Conservation (phyloP, 1,284 basidiomycete genomes). For the Leccinum solheimii region DNA sequence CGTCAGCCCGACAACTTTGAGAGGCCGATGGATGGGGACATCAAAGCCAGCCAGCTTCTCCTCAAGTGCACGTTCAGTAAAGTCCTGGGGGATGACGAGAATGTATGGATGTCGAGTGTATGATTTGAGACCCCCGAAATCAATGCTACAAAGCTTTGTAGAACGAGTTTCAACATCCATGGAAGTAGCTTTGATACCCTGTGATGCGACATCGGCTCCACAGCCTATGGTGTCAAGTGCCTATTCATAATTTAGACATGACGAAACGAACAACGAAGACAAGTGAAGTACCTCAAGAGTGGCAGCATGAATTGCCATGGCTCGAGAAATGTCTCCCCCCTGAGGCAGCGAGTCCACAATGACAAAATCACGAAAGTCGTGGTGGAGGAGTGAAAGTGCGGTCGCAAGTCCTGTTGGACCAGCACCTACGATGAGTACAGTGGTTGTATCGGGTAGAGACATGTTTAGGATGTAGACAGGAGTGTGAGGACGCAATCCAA, state of each 20-base stretch:
- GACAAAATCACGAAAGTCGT: constrained; percentile 42
- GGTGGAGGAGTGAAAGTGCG: constrained; percentile 32
- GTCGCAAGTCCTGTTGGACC: constrained; percentile 29
- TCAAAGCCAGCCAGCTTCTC: constrained; percentile 36
- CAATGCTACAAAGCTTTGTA: neutral
- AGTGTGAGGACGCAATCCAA: neutral
- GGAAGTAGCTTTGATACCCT: constrained; percentile 37
- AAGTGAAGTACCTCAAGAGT: neutral
- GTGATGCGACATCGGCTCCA: constrained; percentile 30
- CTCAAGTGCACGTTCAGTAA: constrained; percentile 46
- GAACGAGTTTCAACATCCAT: neutral
- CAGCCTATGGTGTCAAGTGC: neutral
- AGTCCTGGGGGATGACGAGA: constrained; percentile 46
- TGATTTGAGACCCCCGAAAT: constrained; percentile 19
- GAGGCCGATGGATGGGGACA: constrained; percentile 28
- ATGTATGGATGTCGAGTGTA: constrained; percentile 38
- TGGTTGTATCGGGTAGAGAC: neutral
- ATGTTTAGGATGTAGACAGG: constrained; percentile 29
- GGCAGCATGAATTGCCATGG: neutral
- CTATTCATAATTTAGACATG: neutral
- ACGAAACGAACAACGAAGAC: neutral
- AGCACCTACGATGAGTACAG: constrained; percentile 16
- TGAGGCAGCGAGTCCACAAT: neutral
- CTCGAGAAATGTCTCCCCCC: neutral
- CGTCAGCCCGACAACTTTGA: constrained; percentile 32